Percentiles rank a stretch among this genome's conserved stretches.
Conservation (phyloP, 441 rosid species). For the Manihot esculenta region DNA sequence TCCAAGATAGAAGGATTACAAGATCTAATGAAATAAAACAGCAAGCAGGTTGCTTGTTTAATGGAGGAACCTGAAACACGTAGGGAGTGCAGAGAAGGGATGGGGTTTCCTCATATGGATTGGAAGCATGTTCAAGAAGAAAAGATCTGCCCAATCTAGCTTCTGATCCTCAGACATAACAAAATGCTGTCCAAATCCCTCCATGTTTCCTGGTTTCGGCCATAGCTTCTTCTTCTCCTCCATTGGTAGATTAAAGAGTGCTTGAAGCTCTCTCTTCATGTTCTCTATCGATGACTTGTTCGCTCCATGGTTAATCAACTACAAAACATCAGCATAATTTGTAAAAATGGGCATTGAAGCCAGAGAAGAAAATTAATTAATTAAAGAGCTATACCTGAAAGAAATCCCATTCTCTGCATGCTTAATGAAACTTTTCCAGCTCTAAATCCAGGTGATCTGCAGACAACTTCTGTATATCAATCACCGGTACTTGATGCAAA, state of each 20-base stretch:
- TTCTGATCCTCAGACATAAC: constrained; percentile 35
- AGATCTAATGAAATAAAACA: too few relatives aligned
- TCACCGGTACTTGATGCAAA: background rate
- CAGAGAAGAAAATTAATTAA: background rate
- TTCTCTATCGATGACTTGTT: constrained; percentile 21
- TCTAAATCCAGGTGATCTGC: constrained; percentile 11
- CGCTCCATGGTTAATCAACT: constrained; percentile 40
- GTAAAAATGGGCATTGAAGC: too few relatives aligned
- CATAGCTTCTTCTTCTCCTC: constrained; percentile 36
- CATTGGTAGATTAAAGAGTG: constrained; percentile 28
- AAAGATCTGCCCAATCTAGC: constrained; percentile 28
- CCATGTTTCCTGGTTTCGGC: constrained; percentile 23
- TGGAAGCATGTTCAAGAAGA: constrained; percentile 24
- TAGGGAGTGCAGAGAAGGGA: constrained; percentile 10
- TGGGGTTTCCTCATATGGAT: constrained; percentile 14
- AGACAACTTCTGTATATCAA: constrained; percentile 6
- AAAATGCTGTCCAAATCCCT: constrained; percentile 42
- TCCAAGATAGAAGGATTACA: too few relatives aligned
- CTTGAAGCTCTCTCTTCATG: constrained; percentile 23
- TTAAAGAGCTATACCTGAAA: constrained; percentile 7
- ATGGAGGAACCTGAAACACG: constrained; percentile 13
- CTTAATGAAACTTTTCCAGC: constrained; percentile 10
- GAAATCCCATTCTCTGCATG: constrained; percentile 24
- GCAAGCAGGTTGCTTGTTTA: too few relatives aligned
- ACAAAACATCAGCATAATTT: background rate